Conservation (phyloP, 1,139 yeast species). For the Pichia sp. region DNA sequence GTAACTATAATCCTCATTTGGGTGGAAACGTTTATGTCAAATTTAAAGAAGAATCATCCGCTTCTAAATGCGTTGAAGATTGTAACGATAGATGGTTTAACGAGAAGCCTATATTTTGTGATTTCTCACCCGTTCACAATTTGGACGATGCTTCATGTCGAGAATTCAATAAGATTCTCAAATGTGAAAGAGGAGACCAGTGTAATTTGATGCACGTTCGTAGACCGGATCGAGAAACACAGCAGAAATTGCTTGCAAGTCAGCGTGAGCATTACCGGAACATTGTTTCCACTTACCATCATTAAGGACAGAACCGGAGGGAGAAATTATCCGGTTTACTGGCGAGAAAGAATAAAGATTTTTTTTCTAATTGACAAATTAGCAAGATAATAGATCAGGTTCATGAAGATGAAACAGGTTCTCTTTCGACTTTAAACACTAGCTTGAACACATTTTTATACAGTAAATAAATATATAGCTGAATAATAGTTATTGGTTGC, state of each 20-base stretch:
- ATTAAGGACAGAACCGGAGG: no score
- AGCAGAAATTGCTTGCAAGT: constrained; percentile 25
- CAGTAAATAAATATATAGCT: no score
- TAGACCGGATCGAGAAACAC: constrained; percentile 42
- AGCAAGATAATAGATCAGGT: no score
- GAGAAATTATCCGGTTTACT: no score
- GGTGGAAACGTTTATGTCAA: constrained; percentile 79
- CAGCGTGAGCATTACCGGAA: constrained; percentile 6
- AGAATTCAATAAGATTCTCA: constrained; percentile 13
- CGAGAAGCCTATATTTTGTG: constrained; percentile 73
- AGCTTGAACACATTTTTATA: no score
- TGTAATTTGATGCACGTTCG: constrained; percentile 86
- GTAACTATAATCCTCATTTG: constrained; percentile 71
- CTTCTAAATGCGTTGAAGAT: constrained; percentile 48
- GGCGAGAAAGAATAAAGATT: no score
- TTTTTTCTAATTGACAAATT: no score
- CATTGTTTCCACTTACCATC: neutral
- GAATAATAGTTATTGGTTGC: no score
- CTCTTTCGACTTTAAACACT: no score
- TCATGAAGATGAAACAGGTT: no score
- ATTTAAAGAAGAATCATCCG: constrained; percentile 47
- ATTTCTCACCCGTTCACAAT: constrained; percentile 66
- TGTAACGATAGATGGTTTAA: constrained; percentile 80
- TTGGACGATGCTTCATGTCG: constrained; percentile 69
- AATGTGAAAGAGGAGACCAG: constrained; percentile 67